A percentile compares a stretch with the other conserved stretches of the same genome.
These are phyloP conservation scores for Cinchona pubescens DNA, from an alignment of 257 asterid species.

Conservation along the genomic window DNA sequence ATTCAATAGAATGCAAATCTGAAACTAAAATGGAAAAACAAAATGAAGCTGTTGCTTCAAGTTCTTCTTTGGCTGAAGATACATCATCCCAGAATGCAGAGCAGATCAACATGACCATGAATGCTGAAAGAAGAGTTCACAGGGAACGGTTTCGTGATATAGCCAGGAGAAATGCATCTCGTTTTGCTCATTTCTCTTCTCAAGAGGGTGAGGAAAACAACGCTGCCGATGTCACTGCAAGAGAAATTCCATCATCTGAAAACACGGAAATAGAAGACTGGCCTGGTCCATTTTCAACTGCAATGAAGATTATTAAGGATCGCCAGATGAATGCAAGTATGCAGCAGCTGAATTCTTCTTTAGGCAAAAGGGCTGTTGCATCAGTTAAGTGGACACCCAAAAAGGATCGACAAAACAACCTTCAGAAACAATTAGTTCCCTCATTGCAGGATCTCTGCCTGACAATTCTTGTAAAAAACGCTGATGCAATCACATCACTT, in stretches of 20 bases:
- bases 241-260: slow-evolving; percentile 35
- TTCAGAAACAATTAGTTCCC: slow-evolving; percentile 44
- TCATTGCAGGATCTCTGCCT: slow-evolving; percentile 70
- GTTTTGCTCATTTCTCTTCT: slow-evolving; percentile 79
- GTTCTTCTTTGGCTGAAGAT: slow-evolving; percentile 21
- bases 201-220: slow-evolving; percentile 39
- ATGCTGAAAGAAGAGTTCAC: slow-evolving; percentile 24
- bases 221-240: slow-evolving; percentile 34
- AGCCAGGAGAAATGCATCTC: slow-evolving; percentile 66
- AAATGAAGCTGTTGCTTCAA: slow-evolving; percentile 23
- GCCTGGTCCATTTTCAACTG: slow-evolving; percentile 97
- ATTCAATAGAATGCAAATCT: slow-evolving; percentile 13
- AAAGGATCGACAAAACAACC: slow-evolving; percentile 31
- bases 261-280: slow-evolving; percentile 56
- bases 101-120: slow-evolving; percentile 17
- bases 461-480: slow-evolving; percentile 60
- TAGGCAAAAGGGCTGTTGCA: slow-evolving; percentile 31
- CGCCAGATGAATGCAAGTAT: slow-evolving; percentile 37
- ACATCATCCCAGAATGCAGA: slow-evolving; percentile 27
- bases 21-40: slow-evolving; percentile 18
- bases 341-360: slow-evolving; percentile 28
- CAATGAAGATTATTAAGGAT: slow-evolving; percentile 74
- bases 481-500: slow-evolving; percentile 77
- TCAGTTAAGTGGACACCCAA: slow-evolving; percentile 61
- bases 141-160: slow-evolving; percentile 52